Conservation (phyloP, 352 stramenopile species). For the Aphanomyces astaci region DNA sequence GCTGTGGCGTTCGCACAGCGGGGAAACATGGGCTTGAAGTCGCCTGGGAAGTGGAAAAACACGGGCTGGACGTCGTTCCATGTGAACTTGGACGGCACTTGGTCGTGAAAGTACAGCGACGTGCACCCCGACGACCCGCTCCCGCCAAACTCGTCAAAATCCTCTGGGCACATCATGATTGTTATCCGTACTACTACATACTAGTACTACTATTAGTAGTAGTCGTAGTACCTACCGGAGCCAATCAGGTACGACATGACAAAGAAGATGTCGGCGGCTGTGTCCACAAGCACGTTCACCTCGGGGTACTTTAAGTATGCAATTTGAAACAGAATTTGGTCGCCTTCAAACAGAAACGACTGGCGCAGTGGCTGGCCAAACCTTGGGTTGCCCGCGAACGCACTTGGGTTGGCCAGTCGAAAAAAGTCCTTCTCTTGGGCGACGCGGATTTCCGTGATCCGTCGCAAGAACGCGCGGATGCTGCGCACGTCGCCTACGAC, state of each 20-base stretch:
- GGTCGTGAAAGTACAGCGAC: neutral
- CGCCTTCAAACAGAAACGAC: slow-evolving; percentile 10
- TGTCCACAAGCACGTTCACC: slow-evolving; percentile 12
- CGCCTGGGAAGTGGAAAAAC: slow-evolving; percentile 8
- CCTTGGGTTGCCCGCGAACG: no score
- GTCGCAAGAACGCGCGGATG: slow-evolving; percentile 13
- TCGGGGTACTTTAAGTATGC: slow-evolving; percentile 15
- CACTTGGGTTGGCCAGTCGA: no score
- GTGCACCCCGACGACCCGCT: neutral
- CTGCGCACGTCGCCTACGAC: slow-evolving; percentile 1
- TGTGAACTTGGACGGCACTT: neutral
- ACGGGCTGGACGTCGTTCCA: slow-evolving; percentile 6
- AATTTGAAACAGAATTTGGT: slow-evolving; percentile 20
- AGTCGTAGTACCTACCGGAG: no score
- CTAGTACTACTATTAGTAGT: no score
- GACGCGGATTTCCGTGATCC: neutral
- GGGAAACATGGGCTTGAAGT: slow-evolving; percentile 3
- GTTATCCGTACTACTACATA: no score
- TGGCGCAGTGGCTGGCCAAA: no score
- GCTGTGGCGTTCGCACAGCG: neutral
- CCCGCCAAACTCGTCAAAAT: slow-evolving; percentile 5
- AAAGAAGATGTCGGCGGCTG: slow-evolving; percentile 17
- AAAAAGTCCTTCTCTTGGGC: neutral
- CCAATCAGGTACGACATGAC: slow-evolving; percentile 11
- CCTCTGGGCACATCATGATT: no score